Conservation (phyloP, 2,329 filamentous ascomycete species). For the Lachnellula cervina region DNA sequence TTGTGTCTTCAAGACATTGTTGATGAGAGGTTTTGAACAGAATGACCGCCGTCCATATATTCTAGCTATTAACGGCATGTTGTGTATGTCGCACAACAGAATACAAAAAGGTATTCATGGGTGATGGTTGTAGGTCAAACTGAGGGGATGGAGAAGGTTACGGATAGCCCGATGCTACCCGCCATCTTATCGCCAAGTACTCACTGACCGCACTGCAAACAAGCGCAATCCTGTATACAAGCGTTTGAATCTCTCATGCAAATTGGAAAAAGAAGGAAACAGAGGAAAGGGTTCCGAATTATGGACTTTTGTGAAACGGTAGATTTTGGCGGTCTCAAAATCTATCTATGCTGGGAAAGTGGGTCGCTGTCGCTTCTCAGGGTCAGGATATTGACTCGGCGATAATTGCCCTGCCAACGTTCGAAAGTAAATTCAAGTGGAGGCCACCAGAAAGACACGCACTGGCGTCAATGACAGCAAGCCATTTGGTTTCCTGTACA, state of each 20-base stretch:
- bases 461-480: not conserved
- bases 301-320: no score
- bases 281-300: not conserved
- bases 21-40: constrained; percentile 5
- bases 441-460: not conserved
- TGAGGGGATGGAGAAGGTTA: not conserved
- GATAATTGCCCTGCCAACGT: constrained; percentile 12
- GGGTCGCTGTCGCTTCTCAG: not conserved
- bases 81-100: constrained; percentile 7
- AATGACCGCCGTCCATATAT: constrained; percentile 3
- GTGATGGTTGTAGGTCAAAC: constrained; percentile 2
- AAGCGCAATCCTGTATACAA: no score
- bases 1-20: not conserved
- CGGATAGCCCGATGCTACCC: not conserved
- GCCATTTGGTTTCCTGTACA: not conserved
- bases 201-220: not conserved
- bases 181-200: not conserved
- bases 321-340: no score
- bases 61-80: constrained; percentile 20
- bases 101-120: constrained; percentile 5
- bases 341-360: no score
- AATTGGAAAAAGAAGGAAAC: no score
- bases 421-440: not conserved
- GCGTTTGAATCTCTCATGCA: no score
- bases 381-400: not conserved